phyloP scores from a whole-genome alignment of 306 rosid genomes.

The Cucumis hystrix region DNA sequence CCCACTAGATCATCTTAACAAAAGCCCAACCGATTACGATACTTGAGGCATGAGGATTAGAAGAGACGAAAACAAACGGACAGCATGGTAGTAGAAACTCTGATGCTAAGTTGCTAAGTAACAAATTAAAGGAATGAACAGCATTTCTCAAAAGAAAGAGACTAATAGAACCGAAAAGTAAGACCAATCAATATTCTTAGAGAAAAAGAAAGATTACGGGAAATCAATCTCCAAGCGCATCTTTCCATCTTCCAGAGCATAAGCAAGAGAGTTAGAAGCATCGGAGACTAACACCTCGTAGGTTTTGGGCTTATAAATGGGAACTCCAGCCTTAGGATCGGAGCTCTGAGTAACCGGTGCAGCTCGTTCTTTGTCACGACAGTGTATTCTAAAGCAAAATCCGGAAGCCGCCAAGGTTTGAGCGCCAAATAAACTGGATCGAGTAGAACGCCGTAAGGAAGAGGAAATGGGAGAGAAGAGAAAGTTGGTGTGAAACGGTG shows the following conservation, averaged over 20 bases:
- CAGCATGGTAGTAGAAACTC: neutral
- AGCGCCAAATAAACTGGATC: neutral
- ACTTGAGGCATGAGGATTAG: neutral
- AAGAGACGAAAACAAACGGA: neutral
- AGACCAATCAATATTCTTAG: neutral
- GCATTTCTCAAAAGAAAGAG: neutral
- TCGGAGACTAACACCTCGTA: slow-evolving; percentile 67
- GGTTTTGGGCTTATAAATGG: slow-evolving; percentile 81
- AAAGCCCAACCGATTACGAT: neutral
- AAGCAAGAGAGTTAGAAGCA: slow-evolving; percentile 68
- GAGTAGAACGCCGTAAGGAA: slow-evolving; percentile 10
- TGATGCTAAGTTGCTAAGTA: neutral
- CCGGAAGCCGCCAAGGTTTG: slow-evolving; percentile 3
- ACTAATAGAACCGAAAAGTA: neutral
- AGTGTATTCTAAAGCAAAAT: slow-evolving; percentile 21
- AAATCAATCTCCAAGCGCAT: slow-evolving; percentile 84
- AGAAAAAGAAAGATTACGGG: slow-evolving; percentile 33
- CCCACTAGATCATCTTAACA: neutral
- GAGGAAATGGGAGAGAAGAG: neutral
- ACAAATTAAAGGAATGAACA: neutral
- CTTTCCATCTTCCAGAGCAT: slow-evolving; percentile 59
- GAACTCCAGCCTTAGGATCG: slow-evolving; percentile 52
- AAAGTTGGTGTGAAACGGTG: neutral
- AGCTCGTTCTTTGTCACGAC: slow-evolving; percentile 28
- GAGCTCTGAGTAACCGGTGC: slow-evolving; percentile 8